A percentile compares a stretch with the other conserved stretches of the same genome.
These are phyloP conservation scores for Fusarium verticillioides DNA, from an alignment of 2,329 filamentous ascomycete genomes.

Conservation along the genomic window DNA sequence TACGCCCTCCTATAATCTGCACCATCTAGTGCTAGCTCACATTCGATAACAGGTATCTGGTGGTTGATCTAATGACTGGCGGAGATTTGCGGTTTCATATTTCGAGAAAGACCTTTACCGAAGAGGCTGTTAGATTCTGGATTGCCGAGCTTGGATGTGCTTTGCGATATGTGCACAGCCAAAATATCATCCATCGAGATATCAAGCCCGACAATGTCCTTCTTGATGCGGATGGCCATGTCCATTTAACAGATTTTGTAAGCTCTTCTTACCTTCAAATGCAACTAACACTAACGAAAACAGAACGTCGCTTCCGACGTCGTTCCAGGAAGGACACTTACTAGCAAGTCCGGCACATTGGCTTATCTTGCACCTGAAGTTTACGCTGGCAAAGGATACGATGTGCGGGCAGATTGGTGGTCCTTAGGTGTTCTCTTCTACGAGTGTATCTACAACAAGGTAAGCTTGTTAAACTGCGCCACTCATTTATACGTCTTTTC, in stretches of 20 bases:
- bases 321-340: constrained; percentile 81
- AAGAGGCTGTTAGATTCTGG: constrained; percentile 97
- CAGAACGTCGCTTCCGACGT: constrained; percentile 98
- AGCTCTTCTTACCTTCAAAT: constrained; percentile 48
- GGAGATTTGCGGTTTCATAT: constrained; percentile 98
- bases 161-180: constrained; percentile 83
- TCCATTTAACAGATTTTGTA: constrained; percentile 98
- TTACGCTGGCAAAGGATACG: constrained; percentile 89
- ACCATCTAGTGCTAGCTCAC: constrained; percentile 28
- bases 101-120: constrained; percentile 96
- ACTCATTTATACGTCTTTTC: neutral
- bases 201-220: constrained; percentile 94
- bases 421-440: constrained; percentile 98
- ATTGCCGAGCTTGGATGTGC: constrained; percentile 94
- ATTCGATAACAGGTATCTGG: constrained; percentile 77
- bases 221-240: constrained; percentile 88
- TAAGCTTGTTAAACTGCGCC: constrained; percentile 52
- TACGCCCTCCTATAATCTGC: constrained; percentile 58
- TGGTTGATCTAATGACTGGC: constrained; percentile 97
- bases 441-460: constrained; percentile 99
- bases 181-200: constrained; percentile 90
- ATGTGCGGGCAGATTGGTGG: constrained; percentile 96
- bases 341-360: constrained; percentile 95
- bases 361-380: constrained; percentile 97
- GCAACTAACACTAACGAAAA: constrained; percentile 7